A percentile compares a stretch with the other conserved stretches of the same genome.
Conservation (phyloP, 106 monocot species). For the Dioscorea alata region DNA sequence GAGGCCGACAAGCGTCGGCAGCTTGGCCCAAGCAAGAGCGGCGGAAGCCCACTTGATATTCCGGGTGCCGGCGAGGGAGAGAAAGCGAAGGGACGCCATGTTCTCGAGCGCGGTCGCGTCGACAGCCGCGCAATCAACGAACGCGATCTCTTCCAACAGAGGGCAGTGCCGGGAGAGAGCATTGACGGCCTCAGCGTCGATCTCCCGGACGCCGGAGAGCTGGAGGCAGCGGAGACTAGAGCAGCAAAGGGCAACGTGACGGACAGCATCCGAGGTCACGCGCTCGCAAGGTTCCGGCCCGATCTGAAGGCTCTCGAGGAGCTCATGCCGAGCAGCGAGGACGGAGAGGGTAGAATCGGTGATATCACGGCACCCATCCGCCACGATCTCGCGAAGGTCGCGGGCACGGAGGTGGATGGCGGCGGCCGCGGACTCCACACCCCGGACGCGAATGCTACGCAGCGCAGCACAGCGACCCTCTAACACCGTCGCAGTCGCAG, state of each 20-base stretch:
- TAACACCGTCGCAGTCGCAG: constrained; percentile 39
- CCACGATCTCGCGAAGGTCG: constrained; percentile 36
- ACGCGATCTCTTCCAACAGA: constrained; percentile 44
- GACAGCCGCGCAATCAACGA: constrained; percentile 48
- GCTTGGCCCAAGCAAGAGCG: constrained; percentile 43
- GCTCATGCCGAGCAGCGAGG: constrained; percentile 62
- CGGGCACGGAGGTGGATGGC: constrained; percentile 43
- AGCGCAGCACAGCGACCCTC: constrained; percentile 45
- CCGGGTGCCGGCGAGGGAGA: constrained; percentile 54
- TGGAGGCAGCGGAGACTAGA: constrained; percentile 33
- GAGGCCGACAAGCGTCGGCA: constrained; percentile 48
- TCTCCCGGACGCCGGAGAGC: constrained; percentile 58
- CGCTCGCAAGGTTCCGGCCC: constrained; percentile 61
- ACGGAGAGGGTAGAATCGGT: constrained; percentile 56
- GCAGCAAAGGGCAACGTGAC: constrained; percentile 58
- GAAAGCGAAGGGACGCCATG: constrained; percentile 37
- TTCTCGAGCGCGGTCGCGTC: constrained; percentile 31
- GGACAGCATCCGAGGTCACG: constrained; percentile 49
- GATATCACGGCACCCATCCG: constrained; percentile 49
- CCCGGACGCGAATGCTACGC: constrained; percentile 51
- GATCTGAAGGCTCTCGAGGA: constrained; percentile 57
- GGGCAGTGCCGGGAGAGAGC: constrained; percentile 47
- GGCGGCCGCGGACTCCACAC: constrained; percentile 44
- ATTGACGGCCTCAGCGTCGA: constrained; percentile 38
- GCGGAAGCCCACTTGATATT: constrained; percentile 60